Conservation (phyloP, 371 early-diverging fungal species). For the Homolaphlyctis polyrhiza region DNA sequence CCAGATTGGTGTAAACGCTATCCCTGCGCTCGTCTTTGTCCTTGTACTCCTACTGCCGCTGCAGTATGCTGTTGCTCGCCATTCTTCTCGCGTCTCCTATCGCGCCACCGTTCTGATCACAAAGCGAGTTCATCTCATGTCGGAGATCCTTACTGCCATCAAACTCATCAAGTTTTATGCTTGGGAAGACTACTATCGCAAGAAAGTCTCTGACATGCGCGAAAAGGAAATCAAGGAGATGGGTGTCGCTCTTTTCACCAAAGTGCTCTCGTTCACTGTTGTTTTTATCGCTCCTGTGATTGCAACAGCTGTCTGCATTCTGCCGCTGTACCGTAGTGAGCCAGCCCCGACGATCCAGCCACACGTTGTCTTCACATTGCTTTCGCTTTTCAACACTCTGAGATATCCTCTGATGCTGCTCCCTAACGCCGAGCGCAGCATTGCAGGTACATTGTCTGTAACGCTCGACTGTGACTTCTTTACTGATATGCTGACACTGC, state of each 20-base stretch:
- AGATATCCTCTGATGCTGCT: conserved; percentile 64
- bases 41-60: conserved; percentile 57
- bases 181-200: conserved; percentile 52
- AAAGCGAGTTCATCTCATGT: conserved; percentile 62
- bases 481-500: background rate
- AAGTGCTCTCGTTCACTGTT: conserved; percentile 49
- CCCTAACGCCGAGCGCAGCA: conserved; percentile 59
- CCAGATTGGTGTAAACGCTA: conserved; percentile 46
- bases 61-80: conserved; percentile 53
- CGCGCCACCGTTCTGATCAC: conserved; percentile 43
- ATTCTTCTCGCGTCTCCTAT: conserved; percentile 33
- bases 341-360: conserved; percentile 5
- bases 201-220: conserved; percentile 35
- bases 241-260: conserved; percentile 39
- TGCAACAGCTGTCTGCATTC: conserved; percentile 40
- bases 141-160: conserved; percentile 66
- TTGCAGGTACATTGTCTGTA: conserved; percentile 31
- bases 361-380: conserved; percentile 41
- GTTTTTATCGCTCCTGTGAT: conserved; percentile 61
- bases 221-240: conserved; percentile 46
- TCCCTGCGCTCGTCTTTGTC: conserved; percentile 49
- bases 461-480: background rate
- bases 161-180: conserved; percentile 74
- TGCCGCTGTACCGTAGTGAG: conserved; percentile 22
- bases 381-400: conserved; percentile 61